Base-by-base conservation (phyloP, 192 early-diverging fungal genomes). In the Kappamyces sp. region DNA sequence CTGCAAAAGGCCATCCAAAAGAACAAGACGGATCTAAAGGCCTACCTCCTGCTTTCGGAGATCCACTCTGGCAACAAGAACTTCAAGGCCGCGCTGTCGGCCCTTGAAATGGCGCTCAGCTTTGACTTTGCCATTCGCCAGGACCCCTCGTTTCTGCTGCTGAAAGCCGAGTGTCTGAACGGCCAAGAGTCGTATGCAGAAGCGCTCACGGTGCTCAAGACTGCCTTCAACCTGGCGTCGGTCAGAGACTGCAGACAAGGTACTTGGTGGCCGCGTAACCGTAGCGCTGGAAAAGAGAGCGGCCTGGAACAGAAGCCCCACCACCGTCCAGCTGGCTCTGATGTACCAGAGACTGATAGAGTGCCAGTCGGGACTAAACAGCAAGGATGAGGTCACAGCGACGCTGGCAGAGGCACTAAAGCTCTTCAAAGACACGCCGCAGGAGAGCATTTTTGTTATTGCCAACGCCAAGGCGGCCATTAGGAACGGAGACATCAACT, bases 101-200 rank as follows among this genome's bases (percentile, higher is more conserved):
- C 67, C 8, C 62, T 81, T 8, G 79, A 81, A 31, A 78, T 68
- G 61, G 76, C 60, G n/a, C 59, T 81, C 37, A 75, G 76, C 57
- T 71, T 71, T 39, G 73, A 78, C 39, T 81, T 81, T 45, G 62
- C 76, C 62, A 67, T 79, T 11, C 66, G 76, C 36, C 60, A 78
- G 33, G 66, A 70, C 4, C 63, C 68, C 2, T 15, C 59, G 22
- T 81, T 68, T 48, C 66, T 68, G 14, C 45, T 76, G 9, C 47
- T 81, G 5, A 76, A 72, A 55, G 74, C 76, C 0, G 64, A 66
- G 47, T 61, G 62, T 29, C 50, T 66, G 2, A 76, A 73, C n/a
- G 14, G 40, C 2, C 63, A 76, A 47, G 68, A 68, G 1, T 37
- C 57, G 7, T 46, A 58, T 30, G 67, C 76, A 9, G 73, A 78